These are phyloP conservation scores for Epichloe bromicola DNA, from an alignment of 2,329 filamentous ascomycete species.

Conservation along the genomic window DNA sequence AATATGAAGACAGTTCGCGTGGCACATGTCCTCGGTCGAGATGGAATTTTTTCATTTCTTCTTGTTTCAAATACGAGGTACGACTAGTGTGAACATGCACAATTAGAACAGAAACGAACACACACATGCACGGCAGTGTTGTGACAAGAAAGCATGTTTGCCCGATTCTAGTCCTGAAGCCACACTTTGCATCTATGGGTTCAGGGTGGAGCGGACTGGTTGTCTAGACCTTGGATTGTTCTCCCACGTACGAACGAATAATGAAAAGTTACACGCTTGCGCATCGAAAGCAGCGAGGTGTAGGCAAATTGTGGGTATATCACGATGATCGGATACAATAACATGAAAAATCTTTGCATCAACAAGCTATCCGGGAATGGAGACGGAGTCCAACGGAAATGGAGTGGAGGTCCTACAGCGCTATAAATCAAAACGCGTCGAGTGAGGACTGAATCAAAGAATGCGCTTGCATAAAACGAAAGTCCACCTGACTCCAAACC, in stretches of 20 bases:
- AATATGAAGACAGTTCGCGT: constrained; percentile 5
- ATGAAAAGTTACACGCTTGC: constrained; percentile 45
- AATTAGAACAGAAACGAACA: background rate
- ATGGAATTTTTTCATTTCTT: background rate
- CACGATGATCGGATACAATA: background rate
- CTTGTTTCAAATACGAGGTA: background rate
- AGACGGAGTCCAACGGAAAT: background rate
- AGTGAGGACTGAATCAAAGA: background rate
- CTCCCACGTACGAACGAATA: constrained; percentile 50
- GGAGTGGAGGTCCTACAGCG: background rate
- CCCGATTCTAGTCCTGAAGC: constrained; percentile 51
- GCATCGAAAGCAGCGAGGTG: constrained; percentile 45
- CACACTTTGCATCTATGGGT: constrained; percentile 40
- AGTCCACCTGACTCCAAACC: background rate
- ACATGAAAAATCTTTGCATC: background rate
- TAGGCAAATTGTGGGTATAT: constrained; percentile 45
- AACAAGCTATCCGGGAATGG: no score
- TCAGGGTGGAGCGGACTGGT: constrained; percentile 55
- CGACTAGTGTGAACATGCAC: background rate
- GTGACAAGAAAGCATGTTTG: constrained; percentile 31
- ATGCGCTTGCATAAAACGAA: background rate
- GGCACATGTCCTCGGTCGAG: background rate
- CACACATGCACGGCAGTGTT: background rate
- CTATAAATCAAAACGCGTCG: background rate
- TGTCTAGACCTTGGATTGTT: constrained; percentile 53